These are phyloP conservation scores for Petunia hybrid DNA, from an alignment of 305 asterid species.

Conservation along the genomic window DNA sequence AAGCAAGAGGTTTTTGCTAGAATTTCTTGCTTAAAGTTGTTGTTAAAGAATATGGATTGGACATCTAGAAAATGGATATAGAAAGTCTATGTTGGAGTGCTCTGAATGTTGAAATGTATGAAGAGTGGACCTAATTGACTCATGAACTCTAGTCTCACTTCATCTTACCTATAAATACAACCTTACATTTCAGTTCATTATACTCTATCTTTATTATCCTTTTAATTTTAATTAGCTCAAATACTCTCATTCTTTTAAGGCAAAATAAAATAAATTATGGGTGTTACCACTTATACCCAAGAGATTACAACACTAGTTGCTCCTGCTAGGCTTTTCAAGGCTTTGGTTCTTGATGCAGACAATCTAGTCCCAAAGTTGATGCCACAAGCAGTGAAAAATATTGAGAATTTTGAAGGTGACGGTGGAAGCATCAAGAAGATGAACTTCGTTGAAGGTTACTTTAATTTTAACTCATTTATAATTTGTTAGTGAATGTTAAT, in stretches of 20 bases:
- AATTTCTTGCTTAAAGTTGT: neutral
- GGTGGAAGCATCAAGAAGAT: constrained; percentile 41
- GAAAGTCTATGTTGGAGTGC: constrained; percentile 13
- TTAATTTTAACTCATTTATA: neutral
- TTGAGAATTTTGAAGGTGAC: constrained; percentile 46
- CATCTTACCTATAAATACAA: neutral
- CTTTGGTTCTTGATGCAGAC: constrained; percentile 49
- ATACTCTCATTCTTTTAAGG: neutral
- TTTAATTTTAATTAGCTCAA: neutral
- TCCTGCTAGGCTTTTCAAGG: constrained; percentile 51
- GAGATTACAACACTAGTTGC: constrained; percentile 5
- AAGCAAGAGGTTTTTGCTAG: neutral
- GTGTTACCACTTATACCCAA: constrained; percentile 26
- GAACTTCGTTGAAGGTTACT: constrained; percentile 46
- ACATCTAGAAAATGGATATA: neutral
- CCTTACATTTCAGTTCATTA: neutral
- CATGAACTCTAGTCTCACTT: neutral
- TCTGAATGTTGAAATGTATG: constrained; percentile 21
- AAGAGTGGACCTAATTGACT: constrained; percentile 11
- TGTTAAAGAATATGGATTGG: neutral
- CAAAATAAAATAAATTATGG: neutral
- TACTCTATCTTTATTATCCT: too few relatives aligned
- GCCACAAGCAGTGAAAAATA: constrained; percentile 52
- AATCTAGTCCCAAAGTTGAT: constrained; percentile 55
- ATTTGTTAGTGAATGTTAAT: neutral